A percentile compares a stretch with the other conserved stretches of the same genome.
phyloP scores from a whole-genome alignment of 2,329 filamentous ascomycete species.

The Pseudogymnoascus verrucosus region DNA sequence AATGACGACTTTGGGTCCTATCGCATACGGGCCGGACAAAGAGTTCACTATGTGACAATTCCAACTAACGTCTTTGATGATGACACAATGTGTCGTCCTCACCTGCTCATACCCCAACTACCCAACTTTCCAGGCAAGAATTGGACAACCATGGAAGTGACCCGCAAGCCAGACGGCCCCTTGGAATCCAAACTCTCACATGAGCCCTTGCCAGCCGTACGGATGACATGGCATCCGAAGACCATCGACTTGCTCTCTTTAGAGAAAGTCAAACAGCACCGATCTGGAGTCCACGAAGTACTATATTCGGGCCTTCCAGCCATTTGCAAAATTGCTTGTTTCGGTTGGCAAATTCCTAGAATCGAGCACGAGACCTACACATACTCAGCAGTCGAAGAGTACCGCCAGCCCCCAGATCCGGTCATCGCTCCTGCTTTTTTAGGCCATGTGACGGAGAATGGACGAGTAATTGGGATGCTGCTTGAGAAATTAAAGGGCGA shows the following conservation, averaged over 20 bases:
- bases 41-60: not conserved
- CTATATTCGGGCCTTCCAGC: conserved; percentile 1
- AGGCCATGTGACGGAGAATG: conserved; percentile 29
- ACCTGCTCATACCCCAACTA: conserved; percentile 8
- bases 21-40: not conserved
- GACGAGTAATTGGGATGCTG: conserved; percentile 31
- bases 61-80: not conserved
- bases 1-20: not conserved
- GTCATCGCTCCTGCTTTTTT: conserved; percentile 29
- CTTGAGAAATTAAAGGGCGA: conserved; percentile 29
- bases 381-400: conserved; percentile 11
- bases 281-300: conserved; percentile 12
- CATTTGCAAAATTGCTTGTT: conserved; percentile 18
- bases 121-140: conserved; percentile 1
- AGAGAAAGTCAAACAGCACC: conserved; percentile 13
- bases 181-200: conserved; percentile 9
- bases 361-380: conserved; percentile 19
- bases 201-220: conserved; percentile 10
- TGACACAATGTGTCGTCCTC: not conserved
- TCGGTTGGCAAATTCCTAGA: conserved; percentile 19
- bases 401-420: not conserved
- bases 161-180: conserved; percentile 7
- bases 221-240: conserved; percentile 12
- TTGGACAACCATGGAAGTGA: conserved; percentile 9
- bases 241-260: conserved; percentile 13